phyloP scores from a whole-genome alignment of 23 red algal genomes.

The Chondrus crispus region DNA sequence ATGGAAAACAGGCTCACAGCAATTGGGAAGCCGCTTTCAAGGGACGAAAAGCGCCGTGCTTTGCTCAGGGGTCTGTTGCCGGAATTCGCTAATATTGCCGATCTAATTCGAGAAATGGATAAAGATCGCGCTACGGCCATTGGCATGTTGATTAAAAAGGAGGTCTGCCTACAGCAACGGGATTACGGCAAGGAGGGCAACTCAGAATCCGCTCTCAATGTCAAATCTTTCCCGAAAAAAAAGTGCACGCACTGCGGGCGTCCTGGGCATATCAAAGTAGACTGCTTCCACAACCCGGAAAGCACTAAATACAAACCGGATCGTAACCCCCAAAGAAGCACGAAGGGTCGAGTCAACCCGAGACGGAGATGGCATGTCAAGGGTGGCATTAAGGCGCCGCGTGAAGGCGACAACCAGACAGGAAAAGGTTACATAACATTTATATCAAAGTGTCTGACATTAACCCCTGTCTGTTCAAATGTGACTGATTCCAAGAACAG shows the following conservation, averaged over 20 bases:
- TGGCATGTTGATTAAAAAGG: background rate
- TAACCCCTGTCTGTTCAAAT: too few species aligned
- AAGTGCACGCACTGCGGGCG: background rate
- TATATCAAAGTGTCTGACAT: too few species aligned
- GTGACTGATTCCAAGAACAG: too few species aligned
- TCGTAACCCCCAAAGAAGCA: too few species aligned
- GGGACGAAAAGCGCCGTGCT: background rate
- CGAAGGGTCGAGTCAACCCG: background rate
- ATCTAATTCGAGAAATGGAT: background rate
- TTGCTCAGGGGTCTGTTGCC: background rate
- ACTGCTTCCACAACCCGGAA: background rate
- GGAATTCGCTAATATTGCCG: background rate
- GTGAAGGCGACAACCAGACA: too few species aligned
- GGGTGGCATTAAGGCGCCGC: too few species aligned
- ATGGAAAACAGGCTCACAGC: background rate
- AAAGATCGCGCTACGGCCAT: background rate
- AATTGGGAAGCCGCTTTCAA: background rate
- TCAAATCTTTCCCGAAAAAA: background rate
- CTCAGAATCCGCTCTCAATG: background rate
- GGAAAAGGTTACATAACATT: too few species aligned
- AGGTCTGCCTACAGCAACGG: background rate
- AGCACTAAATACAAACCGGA: slow-evolving; percentile 2
- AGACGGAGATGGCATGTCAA: too few species aligned
- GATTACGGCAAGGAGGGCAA: background rate
- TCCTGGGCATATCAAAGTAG: background rate